phyloP scores from a whole-genome alignment of 306 rosid species.

The Dalbergia cochinchinensis region DNA sequence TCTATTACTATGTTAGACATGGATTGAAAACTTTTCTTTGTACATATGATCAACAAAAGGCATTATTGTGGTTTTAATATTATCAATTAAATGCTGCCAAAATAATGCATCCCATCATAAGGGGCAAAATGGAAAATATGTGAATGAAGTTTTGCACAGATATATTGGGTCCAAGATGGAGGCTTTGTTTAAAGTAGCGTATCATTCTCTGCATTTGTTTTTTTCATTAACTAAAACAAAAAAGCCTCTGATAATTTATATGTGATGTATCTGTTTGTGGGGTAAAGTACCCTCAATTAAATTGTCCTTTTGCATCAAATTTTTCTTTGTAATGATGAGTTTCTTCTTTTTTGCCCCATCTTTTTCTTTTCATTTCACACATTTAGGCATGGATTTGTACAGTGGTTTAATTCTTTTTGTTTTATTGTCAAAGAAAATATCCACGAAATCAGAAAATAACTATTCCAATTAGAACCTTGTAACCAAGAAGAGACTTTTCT shows the following conservation, averaged over 20 bases:
- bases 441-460: slow-evolving; percentile 25
- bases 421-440: slow-evolving; percentile 5
- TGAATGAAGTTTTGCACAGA: slow-evolving; percentile 51
- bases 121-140: slow-evolving; percentile 53
- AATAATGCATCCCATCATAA: slow-evolving; percentile 56
- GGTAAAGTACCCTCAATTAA: slow-evolving; percentile 69
- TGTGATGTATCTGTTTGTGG: slow-evolving; percentile 66
- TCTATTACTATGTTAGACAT: slow-evolving; percentile 42
- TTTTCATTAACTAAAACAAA: slow-evolving; percentile 52
- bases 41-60: background rate
- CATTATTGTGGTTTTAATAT: slow-evolving; percentile 35
- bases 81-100: slow-evolving; percentile 44
- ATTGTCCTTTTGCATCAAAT: slow-evolving; percentile 72
- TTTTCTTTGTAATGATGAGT: slow-evolving; percentile 79
- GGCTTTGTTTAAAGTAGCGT: slow-evolving; percentile 80
- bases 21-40: slow-evolving; percentile 42
- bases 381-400: slow-evolving; percentile 55
- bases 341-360: slow-evolving; percentile 40
- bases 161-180: slow-evolving; percentile 82
- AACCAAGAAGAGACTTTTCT: slow-evolving; percentile 33
- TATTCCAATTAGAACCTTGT: slow-evolving; percentile 28
- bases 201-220: slow-evolving; percentile 60
- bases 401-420: slow-evolving; percentile 33
- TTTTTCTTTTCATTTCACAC: slow-evolving; percentile 48
- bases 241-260: slow-evolving; percentile 64